A percentile compares a stretch with the other conserved stretches of the same genome.
Evolutionary conservation across 2,329 filamentous ascomycete genomes (phyloP).

Genomic region (Trichothecium sympodiale): DNA sequence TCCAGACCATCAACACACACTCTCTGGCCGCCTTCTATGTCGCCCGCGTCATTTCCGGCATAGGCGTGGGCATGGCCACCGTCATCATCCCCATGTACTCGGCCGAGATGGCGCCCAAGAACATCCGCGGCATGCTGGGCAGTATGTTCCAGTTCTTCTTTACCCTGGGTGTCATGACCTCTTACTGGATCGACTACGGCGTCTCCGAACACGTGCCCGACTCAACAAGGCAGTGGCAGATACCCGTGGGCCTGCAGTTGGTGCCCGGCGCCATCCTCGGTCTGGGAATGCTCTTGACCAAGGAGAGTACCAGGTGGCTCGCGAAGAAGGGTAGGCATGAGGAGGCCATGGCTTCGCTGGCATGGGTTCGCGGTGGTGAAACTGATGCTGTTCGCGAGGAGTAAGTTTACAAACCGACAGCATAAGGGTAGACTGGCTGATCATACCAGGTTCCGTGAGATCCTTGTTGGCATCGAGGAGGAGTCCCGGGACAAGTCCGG

Average conservation of each 20-base stretch:
- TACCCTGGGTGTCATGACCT: slow-evolving; percentile 28
- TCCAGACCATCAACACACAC: slow-evolving; percentile 27
- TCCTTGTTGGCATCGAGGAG: slow-evolving; percentile 32
- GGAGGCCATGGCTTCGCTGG: slow-evolving; percentile 33
- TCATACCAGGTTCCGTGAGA: slow-evolving; percentile 23
- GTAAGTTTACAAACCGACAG: slow-evolving; percentile 9
- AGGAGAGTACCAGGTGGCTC: slow-evolving; percentile 35
- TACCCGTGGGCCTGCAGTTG: slow-evolving; percentile 35
- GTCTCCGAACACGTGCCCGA: slow-evolving; percentile 25
- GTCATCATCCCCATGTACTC: slow-evolving; percentile 34
- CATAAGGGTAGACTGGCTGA: neutral
- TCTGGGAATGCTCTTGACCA: slow-evolving; percentile 35
- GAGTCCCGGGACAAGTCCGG: slow-evolving; percentile 32
- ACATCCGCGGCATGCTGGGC: slow-evolving; percentile 29
- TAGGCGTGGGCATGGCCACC: slow-evolving; percentile 26
- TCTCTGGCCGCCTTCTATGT: slow-evolving; percentile 25
- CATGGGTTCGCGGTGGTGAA: slow-evolving; percentile 39
- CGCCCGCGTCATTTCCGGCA: slow-evolving; percentile 22
- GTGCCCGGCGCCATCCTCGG: slow-evolving; percentile 34
- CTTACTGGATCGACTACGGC: slow-evolving; percentile 36
- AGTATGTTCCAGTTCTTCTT: slow-evolving; percentile 34
- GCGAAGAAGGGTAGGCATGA: slow-evolving; percentile 32
- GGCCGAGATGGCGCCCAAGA: slow-evolving; percentile 34
- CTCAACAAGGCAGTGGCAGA: slow-evolving; percentile 35
- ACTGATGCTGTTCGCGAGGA: slow-evolving; percentile 21